Evolutionary conservation across 306 rosid genomes (phyloP).

Genomic region (Albizia julibrissin): DNA sequence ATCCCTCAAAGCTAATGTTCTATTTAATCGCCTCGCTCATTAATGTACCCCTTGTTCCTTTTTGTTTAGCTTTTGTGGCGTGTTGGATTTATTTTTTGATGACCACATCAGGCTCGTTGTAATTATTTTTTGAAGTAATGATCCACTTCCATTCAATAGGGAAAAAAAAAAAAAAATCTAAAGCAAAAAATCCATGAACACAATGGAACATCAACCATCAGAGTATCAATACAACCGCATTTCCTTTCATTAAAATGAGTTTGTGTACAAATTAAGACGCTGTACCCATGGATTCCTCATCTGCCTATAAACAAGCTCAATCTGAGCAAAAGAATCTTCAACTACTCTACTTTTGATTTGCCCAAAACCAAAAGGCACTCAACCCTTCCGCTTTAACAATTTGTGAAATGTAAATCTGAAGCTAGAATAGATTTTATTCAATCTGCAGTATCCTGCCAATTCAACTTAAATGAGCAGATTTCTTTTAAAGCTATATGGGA

Average conservation of each 20-base stretch:
- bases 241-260: background rate
- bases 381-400: background rate
- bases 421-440: background rate
- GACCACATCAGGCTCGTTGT: background rate
- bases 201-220: background rate
- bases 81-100: background rate
- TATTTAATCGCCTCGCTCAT: background rate
- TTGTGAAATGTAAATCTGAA: background rate
- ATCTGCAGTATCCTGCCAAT: background rate
- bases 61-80: background rate
- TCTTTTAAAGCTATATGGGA: background rate
- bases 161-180: background rate
- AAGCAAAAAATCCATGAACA: background rate
- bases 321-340: constrained; percentile 49
- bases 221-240: background rate
- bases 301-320: constrained; percentile 15
- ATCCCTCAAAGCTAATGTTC: background rate
- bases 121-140: background rate
- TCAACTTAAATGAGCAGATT: background rate
- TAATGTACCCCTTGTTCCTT: background rate
- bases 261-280: background rate
- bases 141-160: background rate
- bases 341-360: constrained; percentile 5
- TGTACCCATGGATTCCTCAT: background rate
- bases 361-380: background rate